These are phyloP conservation scores for Neofusicoccum kwambonambiense DNA, from an alignment of 2,329 filamentous ascomycete species.

Conservation along the genomic window DNA sequence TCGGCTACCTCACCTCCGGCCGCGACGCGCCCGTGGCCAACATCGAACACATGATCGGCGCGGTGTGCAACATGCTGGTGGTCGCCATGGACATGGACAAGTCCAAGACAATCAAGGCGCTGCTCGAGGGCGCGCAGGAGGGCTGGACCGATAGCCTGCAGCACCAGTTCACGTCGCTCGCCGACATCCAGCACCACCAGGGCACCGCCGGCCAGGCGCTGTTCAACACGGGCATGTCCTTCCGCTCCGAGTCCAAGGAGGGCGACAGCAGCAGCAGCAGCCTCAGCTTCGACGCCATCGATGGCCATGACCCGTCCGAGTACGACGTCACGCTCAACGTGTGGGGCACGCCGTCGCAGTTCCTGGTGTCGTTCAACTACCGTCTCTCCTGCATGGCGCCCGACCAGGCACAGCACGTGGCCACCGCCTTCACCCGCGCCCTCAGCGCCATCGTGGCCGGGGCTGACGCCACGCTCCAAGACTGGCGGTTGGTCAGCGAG, in stretches of 20 bases:
- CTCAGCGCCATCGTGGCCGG: constrained; percentile 15
- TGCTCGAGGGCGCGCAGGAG: constrained; percentile 21
- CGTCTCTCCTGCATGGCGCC: constrained; percentile 10
- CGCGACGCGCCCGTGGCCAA: constrained; percentile 34
- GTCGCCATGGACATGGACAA: constrained; percentile 33
- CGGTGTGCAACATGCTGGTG: constrained; percentile 40
- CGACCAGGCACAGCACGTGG: constrained; percentile 16
- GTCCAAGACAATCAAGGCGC: constrained; percentile 25
- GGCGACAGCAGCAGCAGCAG: constrained; percentile 46
- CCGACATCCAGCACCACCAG: constrained; percentile 37
- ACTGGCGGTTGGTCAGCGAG: constrained; percentile 37
- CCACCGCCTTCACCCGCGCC: background rate
- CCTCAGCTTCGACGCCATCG: constrained; percentile 1
- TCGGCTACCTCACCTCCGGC: constrained; percentile 37
- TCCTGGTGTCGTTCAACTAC: constrained; percentile 17
- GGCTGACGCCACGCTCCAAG: constrained; percentile 42
- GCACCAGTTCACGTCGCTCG: constrained; percentile 30
- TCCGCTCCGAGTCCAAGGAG: constrained; percentile 43
- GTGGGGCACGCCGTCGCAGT: constrained; percentile 2
- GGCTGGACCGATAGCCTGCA: background rate
- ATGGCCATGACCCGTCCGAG: constrained; percentile 12
- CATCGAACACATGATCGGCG: constrained; percentile 37
- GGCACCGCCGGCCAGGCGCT: constrained; percentile 53
- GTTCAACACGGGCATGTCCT: constrained; percentile 50
- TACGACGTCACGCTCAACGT: constrained; percentile 29